Base-by-base conservation (phyloP, 441 rosid species). In the Pelargonium cotyledonis region DNA sequence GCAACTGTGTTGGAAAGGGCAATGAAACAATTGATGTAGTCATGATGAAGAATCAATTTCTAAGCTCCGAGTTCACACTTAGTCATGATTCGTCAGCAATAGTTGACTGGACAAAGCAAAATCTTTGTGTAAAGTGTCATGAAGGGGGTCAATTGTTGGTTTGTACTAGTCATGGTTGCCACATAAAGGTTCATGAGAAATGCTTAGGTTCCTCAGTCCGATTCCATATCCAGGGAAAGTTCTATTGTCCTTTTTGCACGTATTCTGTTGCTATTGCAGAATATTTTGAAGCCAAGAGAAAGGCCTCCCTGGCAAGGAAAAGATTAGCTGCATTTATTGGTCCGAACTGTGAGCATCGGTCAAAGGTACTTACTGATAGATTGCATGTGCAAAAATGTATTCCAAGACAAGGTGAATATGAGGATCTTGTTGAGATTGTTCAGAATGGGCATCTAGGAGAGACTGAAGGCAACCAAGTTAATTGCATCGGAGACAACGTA, bases 221-320 rank as follows among this genome's bases (percentile, higher is more conserved):
- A 53, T 80, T 80, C 67, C 83, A 80, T 74, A 72, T 77, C 46
- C 70, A 68, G 1, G 85, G 84, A 21, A 72, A 75, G 14, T 86
- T 82, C 68, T 76, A 66, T 70, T 88, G 91, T 63, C 89, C 88
- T 16, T 85, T 85, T 73, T 88, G 91, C 75, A 73, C 84, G 53
- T 85, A 79, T 82, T 77, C 87, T 46, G 64, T 15, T 66, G 79
- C 84, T 15, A 75, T 82, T 67, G 79, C 85, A 15, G 72, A 82
- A 44, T 84, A 82, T 70, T 74, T 77, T 41, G 78, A 80, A 75
- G 76, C 81, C 49, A 84, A 82, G 82, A 75, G 70, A 60, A 71
- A 64, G 38, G 75, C 73, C 64, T 70, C 81, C 66, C 63, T 14
- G 67, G 83, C 81, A 14, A 79, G 80, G 79, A 81, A 80, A 71